Base-by-base conservation (phyloP, 441 rosid genomes). In the Lepidium campestre region DNA sequence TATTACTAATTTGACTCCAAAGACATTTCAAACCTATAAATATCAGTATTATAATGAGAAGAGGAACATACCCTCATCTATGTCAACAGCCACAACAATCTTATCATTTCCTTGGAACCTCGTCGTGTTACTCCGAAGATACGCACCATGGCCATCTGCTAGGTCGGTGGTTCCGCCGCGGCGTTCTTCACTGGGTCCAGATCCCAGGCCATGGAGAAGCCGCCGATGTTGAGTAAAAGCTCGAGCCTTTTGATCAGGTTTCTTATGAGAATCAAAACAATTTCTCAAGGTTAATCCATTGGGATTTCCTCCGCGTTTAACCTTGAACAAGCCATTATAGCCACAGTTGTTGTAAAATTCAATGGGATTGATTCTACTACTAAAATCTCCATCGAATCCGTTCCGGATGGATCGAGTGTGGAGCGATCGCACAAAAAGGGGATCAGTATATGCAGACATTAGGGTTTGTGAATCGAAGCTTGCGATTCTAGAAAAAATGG, bases 71-170 rank as follows among this genome's bases (percentile, higher is more conserved):
- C 99, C 99, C 75, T 94, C 99, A 55, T 91, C 99, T 2, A 94
- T 89, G 57, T 94, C 99, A 49, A 94, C 99, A 13, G 99, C 99
- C 27, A 94, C 99, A 39, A 79, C 82, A 2, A 88, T 57, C 73
- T 84, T 93, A 61, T 83, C 91, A 6, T 59, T 74, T 20, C 73
- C 81, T 48, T 70, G 67, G 20, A 82, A 79, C 31, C 83, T 80
- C 39, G 78, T 64, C 47, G 68, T 80, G 57, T 67, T 78, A 41
- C 88, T 81, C 50, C 80, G 79, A 35, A 77, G 74, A 71, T 64
- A 36, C 4, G 67, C 63, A 37, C 78, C 77, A 48, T 71, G 65
- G 59, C 80, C 83, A 74, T 86, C 85, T 0, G 80, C 60, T 59
- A 79, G 53, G 49, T 71, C 71, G 15, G 77, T 77, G 27, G 68